Base-by-base conservation (phyloP, 176 grass and related monocot species). In the Musa beccarii region DNA sequence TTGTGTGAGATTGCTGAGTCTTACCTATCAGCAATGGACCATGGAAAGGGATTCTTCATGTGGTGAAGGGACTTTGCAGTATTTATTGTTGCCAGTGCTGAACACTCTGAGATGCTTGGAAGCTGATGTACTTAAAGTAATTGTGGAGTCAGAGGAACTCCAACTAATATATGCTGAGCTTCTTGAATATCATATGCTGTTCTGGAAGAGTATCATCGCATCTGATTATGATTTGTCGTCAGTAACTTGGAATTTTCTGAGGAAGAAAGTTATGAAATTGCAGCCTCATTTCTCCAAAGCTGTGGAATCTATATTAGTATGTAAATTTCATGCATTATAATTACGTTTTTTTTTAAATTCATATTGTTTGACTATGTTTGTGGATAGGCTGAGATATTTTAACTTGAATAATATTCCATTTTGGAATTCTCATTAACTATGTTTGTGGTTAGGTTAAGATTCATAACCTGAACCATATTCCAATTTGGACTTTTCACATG, bases 161-260 rank as follows among this genome's bases (percentile, higher is more conserved):
- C 79, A 78, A 59, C 21, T 84, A 52, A 88, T 89, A 75, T 97
- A 90, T 69, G 69, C 77, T 59, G 76, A 76, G 53, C 61, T 97
- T 71, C 71, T 97, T 71, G 88, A 90, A 71, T 87, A 93, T 84
- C 93, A 97, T 85, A 90, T 69, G 72, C 79, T 89, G 1, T 83
- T 97, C 75, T 97, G 90, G 90, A 89, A 85, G 63, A 87, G 78
- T 80, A 75, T 91, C 70, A 81, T 72, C 26, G 86, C 84, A 66
- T 90, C 84, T 73, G 81, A 85, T 43, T 86, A 63, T 81, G 93
- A 97, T 77, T 80, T 79, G 9, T 22, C 89, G 50, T 59, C 84
- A 34, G 69, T 97, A 61, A 77, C 87, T 85, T 97, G 93, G 88
- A 87, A 84, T 81, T 85, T 92, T 83, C 71, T 93, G 59, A 86